Percentiles rank a stretch among this genome's conserved stretches.
phyloP scores from a whole-genome alignment of 768 basidiomycete genomes.

The Auricularia auricula-judae region DNA sequence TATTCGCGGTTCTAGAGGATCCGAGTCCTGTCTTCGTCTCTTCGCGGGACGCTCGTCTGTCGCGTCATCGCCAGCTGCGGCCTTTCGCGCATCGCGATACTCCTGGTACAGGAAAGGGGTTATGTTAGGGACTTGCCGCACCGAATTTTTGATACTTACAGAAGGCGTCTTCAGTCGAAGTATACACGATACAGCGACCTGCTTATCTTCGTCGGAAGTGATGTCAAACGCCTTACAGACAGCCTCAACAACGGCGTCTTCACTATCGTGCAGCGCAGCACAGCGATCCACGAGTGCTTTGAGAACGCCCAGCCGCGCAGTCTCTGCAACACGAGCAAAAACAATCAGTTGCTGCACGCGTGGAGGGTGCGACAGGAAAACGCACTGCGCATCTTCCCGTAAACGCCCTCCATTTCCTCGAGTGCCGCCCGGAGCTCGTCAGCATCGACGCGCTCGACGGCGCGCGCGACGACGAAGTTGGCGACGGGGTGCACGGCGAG shows the following conservation, averaged over 20 bases:
- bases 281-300: slow-evolving; percentile 66
- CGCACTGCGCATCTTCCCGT: background rate
- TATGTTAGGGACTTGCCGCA: no score
- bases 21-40: slow-evolving; percentile 8
- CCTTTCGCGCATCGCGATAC: background rate
- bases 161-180: slow-evolving; percentile 41
- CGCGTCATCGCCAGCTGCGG: background rate
- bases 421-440: slow-evolving; percentile 45
- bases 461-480: slow-evolving; percentile 86
- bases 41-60: background rate
- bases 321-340: slow-evolving; percentile 28
- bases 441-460: slow-evolving; percentile 49
- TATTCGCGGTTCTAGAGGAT: slow-evolving; percentile 51
- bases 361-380: background rate
- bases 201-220: slow-evolving; percentile 33
- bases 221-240: slow-evolving; percentile 43
- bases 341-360: background rate
- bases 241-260: slow-evolving; percentile 36
- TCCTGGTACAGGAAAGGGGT: background rate
- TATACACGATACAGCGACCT: slow-evolving; percentile 54
- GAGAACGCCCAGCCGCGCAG: slow-evolving; percentile 66
- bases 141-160: slow-evolving; percentile 22
- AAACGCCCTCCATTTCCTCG: slow-evolving; percentile 49
- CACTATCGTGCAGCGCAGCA: slow-evolving; percentile 33
- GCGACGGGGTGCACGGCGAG: slow-evolving; percentile 82